These are phyloP conservation scores for Floccularia luteovirens DNA, from an alignment of 768 basidiomycete genomes.

Conservation along the genomic window DNA sequence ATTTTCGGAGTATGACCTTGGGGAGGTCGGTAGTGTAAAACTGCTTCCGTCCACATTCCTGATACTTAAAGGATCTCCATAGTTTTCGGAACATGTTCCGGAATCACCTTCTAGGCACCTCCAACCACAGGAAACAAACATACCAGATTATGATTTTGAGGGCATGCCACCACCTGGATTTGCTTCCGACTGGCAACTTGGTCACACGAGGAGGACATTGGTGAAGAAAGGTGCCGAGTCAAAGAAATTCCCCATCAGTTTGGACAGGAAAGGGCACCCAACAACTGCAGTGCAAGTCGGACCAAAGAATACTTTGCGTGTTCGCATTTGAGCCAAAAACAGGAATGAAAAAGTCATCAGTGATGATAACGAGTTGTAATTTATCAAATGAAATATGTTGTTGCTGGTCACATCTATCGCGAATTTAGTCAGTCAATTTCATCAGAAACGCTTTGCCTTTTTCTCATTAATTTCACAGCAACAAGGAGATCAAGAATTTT, in stretches of 20 bases:
- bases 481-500: no score
- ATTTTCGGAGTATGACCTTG: background rate
- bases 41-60: background rate
- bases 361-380: background rate
- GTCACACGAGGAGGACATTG: conserved; percentile 8
- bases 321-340: background rate
- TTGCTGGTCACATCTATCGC: background rate
- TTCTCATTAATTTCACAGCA: no score
- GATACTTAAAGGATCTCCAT: background rate
- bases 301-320: conserved; percentile 20
- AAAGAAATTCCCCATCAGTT: conserved; percentile 21
- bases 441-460: no score
- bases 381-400: background rate
- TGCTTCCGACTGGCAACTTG: conserved; percentile 27
- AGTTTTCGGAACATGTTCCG: background rate
- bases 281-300: conserved; percentile 27
- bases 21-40: background rate
- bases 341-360: background rate
- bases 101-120: conserved; percentile 1
- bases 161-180: conserved; percentile 33
- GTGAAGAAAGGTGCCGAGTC: background rate
- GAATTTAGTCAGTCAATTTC: no score
- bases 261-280: conserved; percentile 30
- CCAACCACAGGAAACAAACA: conserved; percentile 8
- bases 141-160: conserved; percentile 21